Percentiles rank a stretch among this genome's conserved stretches.
phyloP scores from a whole-genome alignment of 192 early-diverging fungal genomes.

The Mortierella alpina region DNA sequence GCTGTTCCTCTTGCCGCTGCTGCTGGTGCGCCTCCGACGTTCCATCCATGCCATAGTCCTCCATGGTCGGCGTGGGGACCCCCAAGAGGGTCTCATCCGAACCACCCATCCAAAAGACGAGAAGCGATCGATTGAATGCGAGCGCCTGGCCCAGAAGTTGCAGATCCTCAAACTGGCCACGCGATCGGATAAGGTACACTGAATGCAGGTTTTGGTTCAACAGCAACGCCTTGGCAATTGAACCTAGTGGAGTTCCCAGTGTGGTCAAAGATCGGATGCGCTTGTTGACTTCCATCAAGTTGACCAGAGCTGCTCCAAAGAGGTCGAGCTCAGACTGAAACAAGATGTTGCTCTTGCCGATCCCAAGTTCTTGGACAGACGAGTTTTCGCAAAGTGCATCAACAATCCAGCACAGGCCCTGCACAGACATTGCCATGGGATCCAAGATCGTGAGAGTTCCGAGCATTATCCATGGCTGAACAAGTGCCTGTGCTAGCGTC shows the following conservation, averaged over 20 bases:
- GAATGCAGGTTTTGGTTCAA: slow-evolving; percentile 41
- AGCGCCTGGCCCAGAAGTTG: slow-evolving; percentile 45
- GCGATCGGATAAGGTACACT: slow-evolving; percentile 40
- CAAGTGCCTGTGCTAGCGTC: slow-evolving; percentile 37
- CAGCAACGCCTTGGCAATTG: slow-evolving; percentile 38
- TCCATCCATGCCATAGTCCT: background rate
- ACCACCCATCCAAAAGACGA: slow-evolving; percentile 49
- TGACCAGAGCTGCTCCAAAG: slow-evolving; percentile 17
- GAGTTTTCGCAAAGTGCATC: slow-evolving; percentile 38
- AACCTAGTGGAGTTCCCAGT: slow-evolving; percentile 24
- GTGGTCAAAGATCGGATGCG: slow-evolving; percentile 23
- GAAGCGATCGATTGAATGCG: slow-evolving; percentile 31
- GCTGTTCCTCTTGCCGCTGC: slow-evolving; percentile 2
- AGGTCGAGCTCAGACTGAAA: slow-evolving; percentile 9
- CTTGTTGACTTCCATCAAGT: slow-evolving; percentile 41
- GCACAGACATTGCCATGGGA: slow-evolving; percentile 18
- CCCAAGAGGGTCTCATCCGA: slow-evolving; percentile 32
- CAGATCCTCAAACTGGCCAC: slow-evolving; percentile 31
- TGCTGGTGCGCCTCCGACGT: background rate
- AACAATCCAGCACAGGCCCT: slow-evolving; percentile 38
- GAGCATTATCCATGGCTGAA: slow-evolving; percentile 29
- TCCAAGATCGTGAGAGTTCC: slow-evolving; percentile 29
- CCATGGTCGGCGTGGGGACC: background rate
- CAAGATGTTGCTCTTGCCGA: slow-evolving; percentile 18
- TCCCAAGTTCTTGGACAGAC: slow-evolving; percentile 36